Evolutionary conservation across 192 early-diverging fungal species (phyloP).

Genomic region (Rhizophagus sp.): DNA sequence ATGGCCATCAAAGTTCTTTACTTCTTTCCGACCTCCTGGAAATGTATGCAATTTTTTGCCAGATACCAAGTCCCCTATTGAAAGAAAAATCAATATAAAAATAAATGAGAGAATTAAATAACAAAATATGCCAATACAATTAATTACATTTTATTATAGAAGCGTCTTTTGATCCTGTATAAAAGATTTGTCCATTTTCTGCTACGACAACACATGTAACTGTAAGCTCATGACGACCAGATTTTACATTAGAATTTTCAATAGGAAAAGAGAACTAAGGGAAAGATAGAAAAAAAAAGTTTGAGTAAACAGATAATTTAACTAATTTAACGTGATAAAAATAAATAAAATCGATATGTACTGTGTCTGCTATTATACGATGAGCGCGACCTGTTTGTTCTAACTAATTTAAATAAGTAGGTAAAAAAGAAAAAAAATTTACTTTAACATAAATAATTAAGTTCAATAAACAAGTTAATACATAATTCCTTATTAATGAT

Average conservation of each 20-base stretch:
- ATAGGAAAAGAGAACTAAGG: slow-evolving; percentile 42
- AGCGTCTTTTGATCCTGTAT: slow-evolving; percentile 91
- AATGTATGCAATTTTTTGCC: slow-evolving; percentile 69
- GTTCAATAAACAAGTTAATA: background rate
- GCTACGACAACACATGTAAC: slow-evolving; percentile 80
- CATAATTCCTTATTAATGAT: background rate
- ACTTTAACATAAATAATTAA: too few species aligned
- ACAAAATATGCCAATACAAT: too few species aligned
- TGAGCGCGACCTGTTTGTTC: slow-evolving; percentile 56
- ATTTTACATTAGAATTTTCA: slow-evolving; percentile 43
- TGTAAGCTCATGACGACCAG: slow-evolving; percentile 70
- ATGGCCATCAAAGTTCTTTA: slow-evolving; percentile 68
- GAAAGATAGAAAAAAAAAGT: slow-evolving; percentile 30
- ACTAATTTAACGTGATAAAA: background rate
- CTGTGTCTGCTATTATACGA: slow-evolving; percentile 57
- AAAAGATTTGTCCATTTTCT: slow-evolving; percentile 67
- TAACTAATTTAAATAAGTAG: slow-evolving; percentile 37
- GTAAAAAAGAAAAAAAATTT: background rate
- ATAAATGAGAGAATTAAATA: background rate
- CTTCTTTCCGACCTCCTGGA: slow-evolving; percentile 71
- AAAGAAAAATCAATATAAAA: slow-evolving; percentile 16
- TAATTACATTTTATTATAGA: slow-evolving; percentile 85
- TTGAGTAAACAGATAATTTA: background rate
- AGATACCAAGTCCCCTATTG: slow-evolving; percentile 67
- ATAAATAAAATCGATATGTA: slow-evolving; percentile 21